Conservation (phyloP, 73 alveolate species). For the Paramecium tetraurelia region DNA sequence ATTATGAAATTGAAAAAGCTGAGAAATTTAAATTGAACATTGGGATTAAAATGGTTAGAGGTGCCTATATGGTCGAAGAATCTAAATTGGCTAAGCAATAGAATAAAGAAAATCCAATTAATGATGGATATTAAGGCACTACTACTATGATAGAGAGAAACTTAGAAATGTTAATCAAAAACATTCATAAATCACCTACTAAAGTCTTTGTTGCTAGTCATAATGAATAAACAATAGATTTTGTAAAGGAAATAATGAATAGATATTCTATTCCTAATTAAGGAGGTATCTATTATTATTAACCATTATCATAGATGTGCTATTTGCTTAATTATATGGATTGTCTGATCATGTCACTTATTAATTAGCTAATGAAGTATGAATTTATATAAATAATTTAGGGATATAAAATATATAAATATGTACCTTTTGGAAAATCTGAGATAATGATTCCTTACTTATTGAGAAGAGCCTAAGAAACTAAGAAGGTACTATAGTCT, state of each 20-base stretch:
- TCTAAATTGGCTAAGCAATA: slow-evolving; percentile 43
- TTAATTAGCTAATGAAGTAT: slow-evolving; percentile 49
- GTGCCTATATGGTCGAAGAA: slow-evolving; percentile 56
- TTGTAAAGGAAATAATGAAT: neutral
- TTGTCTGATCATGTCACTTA: slow-evolving; percentile 59
- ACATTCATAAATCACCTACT: neutral
- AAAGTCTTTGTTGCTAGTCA: slow-evolving; percentile 60
- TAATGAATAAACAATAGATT: slow-evolving; percentile 42
- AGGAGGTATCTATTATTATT: neutral
- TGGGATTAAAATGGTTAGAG: slow-evolving; percentile 60
- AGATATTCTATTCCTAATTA: neutral
- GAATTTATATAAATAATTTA: neutral
- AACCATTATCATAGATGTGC: neutral
- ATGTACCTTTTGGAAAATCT: slow-evolving; percentile 57
- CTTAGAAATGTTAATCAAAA: slow-evolving; percentile 34
- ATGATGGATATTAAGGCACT: slow-evolving; percentile 56
- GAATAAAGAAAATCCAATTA: slow-evolving; percentile 36
- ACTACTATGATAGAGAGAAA: slow-evolving; percentile 58
- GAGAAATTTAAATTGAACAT: neutral
- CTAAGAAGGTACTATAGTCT: slow-evolving; percentile 29
- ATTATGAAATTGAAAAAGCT: slow-evolving; percentile 54
- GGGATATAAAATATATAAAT: slow-evolving; percentile 59
- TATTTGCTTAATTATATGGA: slow-evolving; percentile 60
- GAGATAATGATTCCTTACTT: slow-evolving; percentile 63
- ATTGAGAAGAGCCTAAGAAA: slow-evolving; percentile 63